Percentiles rank a stretch among this genome's conserved stretches.
These are phyloP conservation scores for Diplocarpon rosae DNA, from an alignment of 2,329 filamentous ascomycete species.

Conservation along the genomic window DNA sequence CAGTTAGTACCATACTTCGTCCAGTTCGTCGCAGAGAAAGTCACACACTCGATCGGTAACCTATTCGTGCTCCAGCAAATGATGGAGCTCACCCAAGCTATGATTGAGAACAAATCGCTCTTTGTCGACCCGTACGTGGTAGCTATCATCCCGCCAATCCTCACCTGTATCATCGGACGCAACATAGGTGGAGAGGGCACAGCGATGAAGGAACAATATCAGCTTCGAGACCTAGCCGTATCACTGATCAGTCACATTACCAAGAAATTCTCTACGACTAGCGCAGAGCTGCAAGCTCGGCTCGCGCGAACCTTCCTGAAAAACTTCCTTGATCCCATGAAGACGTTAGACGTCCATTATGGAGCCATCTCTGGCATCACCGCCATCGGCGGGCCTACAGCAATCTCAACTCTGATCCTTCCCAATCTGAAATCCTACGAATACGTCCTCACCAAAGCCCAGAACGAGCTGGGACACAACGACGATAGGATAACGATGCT, in stretches of 20 bases:
- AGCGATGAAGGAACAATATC: constrained; percentile 55
- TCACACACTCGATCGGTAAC: constrained; percentile 87
- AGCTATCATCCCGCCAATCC: constrained; percentile 68
- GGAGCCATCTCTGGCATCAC: constrained; percentile 75
- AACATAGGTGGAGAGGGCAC: constrained; percentile 45
- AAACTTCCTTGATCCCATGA: constrained; percentile 77
- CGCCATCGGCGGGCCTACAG: constrained; percentile 60
- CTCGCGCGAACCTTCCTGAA: constrained; percentile 90
- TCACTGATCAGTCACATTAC: constrained; percentile 71
- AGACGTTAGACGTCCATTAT: constrained; percentile 75
- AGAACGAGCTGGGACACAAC: constrained; percentile 39
- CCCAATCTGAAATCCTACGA: constrained; percentile 58
- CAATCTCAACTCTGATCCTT: constrained; percentile 51
- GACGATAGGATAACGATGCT: constrained; percentile 50
- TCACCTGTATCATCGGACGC: constrained; percentile 82
- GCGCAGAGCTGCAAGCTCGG: constrained; percentile 73
- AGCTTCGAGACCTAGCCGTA: constrained; percentile 74
- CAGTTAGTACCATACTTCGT: constrained; percentile 95
- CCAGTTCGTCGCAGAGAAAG: constrained; percentile 89
- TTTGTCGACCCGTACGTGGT: constrained; percentile 55
- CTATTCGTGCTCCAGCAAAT: constrained; percentile 81
- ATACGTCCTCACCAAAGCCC: constrained; percentile 43
- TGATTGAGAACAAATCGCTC: constrained; percentile 73
- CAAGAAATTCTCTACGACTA: constrained; percentile 69
- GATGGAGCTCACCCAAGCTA: constrained; percentile 78